Conservation (phyloP, 495 filamentous ascomycete species). For the Xylaria cubensis region DNA sequence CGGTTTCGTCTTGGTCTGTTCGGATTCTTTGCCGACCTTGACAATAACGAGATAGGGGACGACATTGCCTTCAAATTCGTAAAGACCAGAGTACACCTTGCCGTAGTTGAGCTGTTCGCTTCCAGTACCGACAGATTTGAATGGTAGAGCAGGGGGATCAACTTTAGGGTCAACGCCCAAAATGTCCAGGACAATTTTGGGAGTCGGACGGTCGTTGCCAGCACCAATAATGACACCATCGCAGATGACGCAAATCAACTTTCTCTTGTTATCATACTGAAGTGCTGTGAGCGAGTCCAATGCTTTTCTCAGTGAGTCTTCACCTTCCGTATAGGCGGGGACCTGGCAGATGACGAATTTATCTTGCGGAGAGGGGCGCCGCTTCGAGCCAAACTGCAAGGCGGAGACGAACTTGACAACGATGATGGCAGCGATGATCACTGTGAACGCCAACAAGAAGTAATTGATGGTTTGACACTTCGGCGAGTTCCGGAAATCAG, state of each 20-base stretch:
- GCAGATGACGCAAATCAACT: constrained; percentile 91
- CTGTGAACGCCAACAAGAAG: constrained; percentile 83
- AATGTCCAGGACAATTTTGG: constrained; percentile 96
- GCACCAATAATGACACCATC: constrained; percentile 96
- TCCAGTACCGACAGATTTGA: constrained; percentile 87
- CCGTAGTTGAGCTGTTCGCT: constrained; percentile 96
- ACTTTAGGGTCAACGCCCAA: constrained; percentile 96
- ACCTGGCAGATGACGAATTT: constrained; percentile 99
- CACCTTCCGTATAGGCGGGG: constrained; percentile 96
- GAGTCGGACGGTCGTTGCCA: constrained; percentile 95
- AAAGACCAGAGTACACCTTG: constrained; percentile 97
- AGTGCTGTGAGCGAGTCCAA: constrained; percentile 93
- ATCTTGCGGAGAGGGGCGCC: constrained; percentile 87
- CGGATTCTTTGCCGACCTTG: constrained; percentile 96
- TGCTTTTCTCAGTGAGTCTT: constrained; percentile 89
- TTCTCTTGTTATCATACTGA: constrained; percentile 96
- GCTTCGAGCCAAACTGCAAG: constrained; percentile 91
- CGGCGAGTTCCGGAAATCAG: constrained; percentile 80
- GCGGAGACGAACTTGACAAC: constrained; percentile 91
- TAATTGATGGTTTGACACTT: constrained; percentile 91
- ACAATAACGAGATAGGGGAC: constrained; percentile 96
- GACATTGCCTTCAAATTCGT: constrained; percentile 96
- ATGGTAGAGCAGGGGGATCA: constrained; percentile 90
- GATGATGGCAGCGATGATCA: constrained; percentile 81
- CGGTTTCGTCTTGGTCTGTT: constrained; percentile 89